Percentiles rank a stretch among this genome's conserved stretches.
phyloP scores from a whole-genome alignment of 306 rosid species.

The Pterocarpus santalinus region DNA sequence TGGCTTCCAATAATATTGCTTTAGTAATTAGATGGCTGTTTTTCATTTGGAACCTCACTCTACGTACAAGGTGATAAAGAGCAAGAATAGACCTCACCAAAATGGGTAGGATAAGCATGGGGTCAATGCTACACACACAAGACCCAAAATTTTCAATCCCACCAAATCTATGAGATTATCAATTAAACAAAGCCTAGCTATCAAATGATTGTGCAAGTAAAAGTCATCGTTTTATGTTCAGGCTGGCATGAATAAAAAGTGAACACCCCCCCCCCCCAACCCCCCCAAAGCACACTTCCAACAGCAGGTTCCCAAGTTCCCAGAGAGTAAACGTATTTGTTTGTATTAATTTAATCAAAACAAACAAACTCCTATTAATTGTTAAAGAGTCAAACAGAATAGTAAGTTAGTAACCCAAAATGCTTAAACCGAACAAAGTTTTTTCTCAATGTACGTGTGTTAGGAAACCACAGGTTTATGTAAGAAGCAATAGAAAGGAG shows the following conservation, averaged over 20 bases:
- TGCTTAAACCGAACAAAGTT: neutral
- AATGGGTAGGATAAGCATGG: neutral
- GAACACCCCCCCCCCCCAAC: neutral
- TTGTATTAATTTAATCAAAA: neutral
- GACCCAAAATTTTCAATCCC: neutral
- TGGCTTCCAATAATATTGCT: constrained; percentile 10
- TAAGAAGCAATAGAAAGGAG: too few species aligned
- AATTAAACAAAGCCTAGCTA: neutral
- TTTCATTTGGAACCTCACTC: neutral
- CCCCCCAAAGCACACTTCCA: neutral
- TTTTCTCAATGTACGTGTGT: neutral
- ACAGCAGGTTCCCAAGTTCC: neutral
- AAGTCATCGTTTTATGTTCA: neutral
- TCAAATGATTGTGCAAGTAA: neutral
- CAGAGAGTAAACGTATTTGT: neutral
- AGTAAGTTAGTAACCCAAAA: neutral
- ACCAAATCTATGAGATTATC: neutral
- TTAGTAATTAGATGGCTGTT: neutral
- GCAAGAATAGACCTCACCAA: neutral
- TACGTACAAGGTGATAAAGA: constrained; percentile 7
- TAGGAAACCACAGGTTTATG: too few species aligned
- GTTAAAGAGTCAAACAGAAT: neutral
- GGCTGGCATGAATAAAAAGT: neutral
- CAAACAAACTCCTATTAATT: neutral
- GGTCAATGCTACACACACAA: neutral